These are phyloP conservation scores for Metarhizium brunneum DNA, from an alignment of 2,329 filamentous ascomycete genomes.

Conservation along the genomic window DNA sequence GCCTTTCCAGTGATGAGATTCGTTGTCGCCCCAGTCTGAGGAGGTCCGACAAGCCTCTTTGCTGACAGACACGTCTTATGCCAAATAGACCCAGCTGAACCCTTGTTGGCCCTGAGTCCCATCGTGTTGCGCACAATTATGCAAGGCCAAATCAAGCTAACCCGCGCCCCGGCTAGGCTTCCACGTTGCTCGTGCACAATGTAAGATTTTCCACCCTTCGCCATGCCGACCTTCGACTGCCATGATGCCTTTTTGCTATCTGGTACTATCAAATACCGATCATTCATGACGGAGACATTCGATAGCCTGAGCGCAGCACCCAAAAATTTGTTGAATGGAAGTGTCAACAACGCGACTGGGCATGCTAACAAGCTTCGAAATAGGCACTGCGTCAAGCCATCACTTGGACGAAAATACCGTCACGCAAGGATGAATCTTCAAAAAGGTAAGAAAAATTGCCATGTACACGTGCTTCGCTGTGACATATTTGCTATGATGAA, in stretches of 20 bases:
- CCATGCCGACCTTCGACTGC: constrained; percentile 9
- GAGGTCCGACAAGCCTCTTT: constrained; percentile 37
- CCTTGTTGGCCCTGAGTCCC: not conserved
- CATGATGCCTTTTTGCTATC: constrained; percentile 29
- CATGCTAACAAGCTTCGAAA: not conserved
- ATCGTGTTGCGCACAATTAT: not conserved
- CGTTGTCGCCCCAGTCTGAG: constrained; percentile 42
- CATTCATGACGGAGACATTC: constrained; percentile 26
- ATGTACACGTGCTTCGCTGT: not conserved
- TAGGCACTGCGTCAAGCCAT: not conserved
- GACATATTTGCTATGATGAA: constrained; percentile 47
- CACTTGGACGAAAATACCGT: not conserved
- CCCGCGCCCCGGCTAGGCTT: not conserved
- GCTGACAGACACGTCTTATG: constrained; percentile 45
- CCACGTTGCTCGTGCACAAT: not conserved
- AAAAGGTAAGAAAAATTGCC: constrained; percentile 15
- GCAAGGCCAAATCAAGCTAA: constrained; percentile 1
- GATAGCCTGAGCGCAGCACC: constrained; percentile 19
- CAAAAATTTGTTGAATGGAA: not conserved
- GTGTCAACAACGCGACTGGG: too few species aligned
- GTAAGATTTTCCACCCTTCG: not conserved
- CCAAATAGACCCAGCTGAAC: constrained; percentile 47
- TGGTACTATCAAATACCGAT: constrained; percentile 39
- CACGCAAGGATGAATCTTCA: too few species aligned
- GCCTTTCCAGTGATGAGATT: constrained; percentile 29